Evolutionary conservation across 805 yeast genomes (phyloP), one percentile per base, ranked within the genome.

Genomic region (Ogataea zsoltii): DNA sequence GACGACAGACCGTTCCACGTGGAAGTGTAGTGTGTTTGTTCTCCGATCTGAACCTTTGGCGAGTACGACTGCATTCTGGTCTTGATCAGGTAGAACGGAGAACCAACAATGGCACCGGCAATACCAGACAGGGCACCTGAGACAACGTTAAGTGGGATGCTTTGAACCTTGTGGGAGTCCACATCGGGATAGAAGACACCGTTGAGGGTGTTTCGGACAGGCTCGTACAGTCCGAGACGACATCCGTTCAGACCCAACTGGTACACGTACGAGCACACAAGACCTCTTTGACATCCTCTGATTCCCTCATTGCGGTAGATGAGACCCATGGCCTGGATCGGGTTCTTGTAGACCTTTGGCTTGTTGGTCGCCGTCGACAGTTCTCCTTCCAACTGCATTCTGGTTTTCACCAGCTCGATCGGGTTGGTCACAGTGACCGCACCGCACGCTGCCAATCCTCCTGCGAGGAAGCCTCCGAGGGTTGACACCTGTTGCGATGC

Each of bases 361-460:
- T 74, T 75, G 33, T 75, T 69, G 4, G 69, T 73, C 26, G 73
- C 64, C 12, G 83, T 74, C 11, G 79, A 70, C 41, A 92, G 73
- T 68, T 94, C 98, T 49, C 99, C 99, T 67, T 94, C 97, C 38
- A 94, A 72, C 66, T 94, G 99, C 96, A 92, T 87, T 69, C 98
- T 74, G 7, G 96, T 94, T 70, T 94, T 94, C 56, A 92, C 89
- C 50, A 94, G 73, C 67, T 94, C 99, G 51, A 94, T 85, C 5
- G 99, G 99, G 63, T 94, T 94, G 3, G 98, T 91, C 62, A 92
- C 83, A 0, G 97, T 92, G 36, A 94, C 99, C 0, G 99, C 98
- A 44, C 96, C 94, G 71, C 98, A 91, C 2, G 98, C 97, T 2
- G 99, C 99, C 13, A 86, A 47, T 7, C 94, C 96, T 45, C 97